Evolutionary conservation across 768 basidiomycete genomes (phyloP).

Genomic region (Suillus americanus): DNA sequence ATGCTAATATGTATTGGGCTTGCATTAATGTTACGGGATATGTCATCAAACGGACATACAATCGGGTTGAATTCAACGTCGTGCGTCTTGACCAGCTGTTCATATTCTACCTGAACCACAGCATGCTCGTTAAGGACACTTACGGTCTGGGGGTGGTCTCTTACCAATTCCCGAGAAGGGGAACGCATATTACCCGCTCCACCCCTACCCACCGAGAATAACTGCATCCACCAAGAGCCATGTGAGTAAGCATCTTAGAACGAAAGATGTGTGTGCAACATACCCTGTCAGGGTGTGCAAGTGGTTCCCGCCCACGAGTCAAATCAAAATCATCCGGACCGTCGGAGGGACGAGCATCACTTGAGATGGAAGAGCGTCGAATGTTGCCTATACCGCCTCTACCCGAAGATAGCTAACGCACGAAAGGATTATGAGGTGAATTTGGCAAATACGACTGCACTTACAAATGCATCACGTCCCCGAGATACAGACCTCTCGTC

Average conservation of each 20-base stretch:
- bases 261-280: slow-evolving; percentile 12
- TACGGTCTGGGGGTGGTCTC: slow-evolving; percentile 22
- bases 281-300: slow-evolving; percentile 39
- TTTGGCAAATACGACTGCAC: slow-evolving; percentile 22
- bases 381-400: slow-evolving; percentile 74
- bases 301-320: slow-evolving; percentile 63
- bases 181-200: slow-evolving; percentile 86
- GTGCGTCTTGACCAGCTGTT: slow-evolving; percentile 23
- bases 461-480: slow-evolving; percentile 58
- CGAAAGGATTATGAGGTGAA: neutral
- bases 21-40: neutral
- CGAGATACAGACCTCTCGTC: slow-evolving; percentile 48
- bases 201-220: slow-evolving; percentile 67
- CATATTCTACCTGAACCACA: slow-evolving; percentile 20
- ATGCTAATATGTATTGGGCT: slow-evolving; percentile 32
- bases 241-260: neutral
- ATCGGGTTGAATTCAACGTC: slow-evolving; percentile 30
- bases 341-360: slow-evolving; percentile 39
- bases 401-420: slow-evolving; percentile 55
- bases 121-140: slow-evolving; percentile 28
- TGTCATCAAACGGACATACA: slow-evolving; percentile 28
- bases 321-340: slow-evolving; percentile 31
- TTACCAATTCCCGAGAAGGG: too few species aligned
- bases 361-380: slow-evolving; percentile 45
- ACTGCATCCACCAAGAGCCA: slow-evolving; percentile 6